Evolutionary conservation across 345 rosid species (phyloP), one percentile per base, ranked within the genome.

Genomic region (Populus davidiana): DNA sequence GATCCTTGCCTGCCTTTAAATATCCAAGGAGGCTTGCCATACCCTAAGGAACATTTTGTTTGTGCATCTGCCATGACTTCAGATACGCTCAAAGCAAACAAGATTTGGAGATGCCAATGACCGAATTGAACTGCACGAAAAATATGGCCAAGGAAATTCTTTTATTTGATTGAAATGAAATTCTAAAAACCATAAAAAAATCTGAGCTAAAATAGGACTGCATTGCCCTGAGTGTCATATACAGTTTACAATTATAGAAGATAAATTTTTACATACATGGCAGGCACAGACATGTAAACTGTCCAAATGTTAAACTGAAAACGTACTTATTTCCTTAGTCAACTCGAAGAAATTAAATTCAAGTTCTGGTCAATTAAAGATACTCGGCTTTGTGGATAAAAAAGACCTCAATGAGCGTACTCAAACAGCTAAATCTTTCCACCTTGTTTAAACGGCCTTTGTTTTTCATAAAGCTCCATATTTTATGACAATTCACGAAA

Each of bases 21-120:
- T 85, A 84, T 86, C 98, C 99, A 96, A 56, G 99, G 98, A 76
- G 98, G 90, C 33, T 84, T 87, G 66, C 93, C 92, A 77, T 93
- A 93, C 64, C 93, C 88, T 23, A 82, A 82, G 33, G 89, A 83
- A 80, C 83, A 38, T 65, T 82, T 86, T 67, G 67, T 44, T 66
- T 87, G 86, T 54, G 74, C 86, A 75, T 74, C 73, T 54, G 86
- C 93, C 98, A 93, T 95, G 77, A 77, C 80, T 77, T 70, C 23
- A 69, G 74, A 41, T 71, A 29, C 54, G 75, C 49, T 64, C 67
- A 33, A 72, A 43, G 65, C 71, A 71, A 31, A 29, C 63, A 59
- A 10, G 16, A 59, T 76, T 71, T 77, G 67, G 13, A 41, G 73
- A 61, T 8, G 25, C 35, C 73, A 17, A 35, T 21, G 68, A 23